These are phyloP conservation scores for Sugiyamaella grinbergsii DNA, from an alignment of 1,139 yeast species.

Conservation along the genomic window DNA sequence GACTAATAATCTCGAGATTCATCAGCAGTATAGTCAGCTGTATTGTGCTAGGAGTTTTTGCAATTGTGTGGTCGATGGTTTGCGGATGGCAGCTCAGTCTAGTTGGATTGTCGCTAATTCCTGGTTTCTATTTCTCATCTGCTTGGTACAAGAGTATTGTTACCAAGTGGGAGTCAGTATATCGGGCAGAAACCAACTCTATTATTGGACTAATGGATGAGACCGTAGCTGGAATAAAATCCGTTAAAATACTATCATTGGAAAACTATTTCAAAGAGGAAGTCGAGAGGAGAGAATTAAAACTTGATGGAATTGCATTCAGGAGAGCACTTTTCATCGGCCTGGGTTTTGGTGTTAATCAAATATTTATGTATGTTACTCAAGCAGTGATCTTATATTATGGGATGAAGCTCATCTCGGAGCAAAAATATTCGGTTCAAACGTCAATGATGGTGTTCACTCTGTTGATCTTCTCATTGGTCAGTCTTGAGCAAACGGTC, in stretches of 20 bases:
- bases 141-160: constrained; percentile 54
- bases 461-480: constrained; percentile 69
- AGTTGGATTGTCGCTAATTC: constrained; percentile 75
- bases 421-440: constrained; percentile 54
- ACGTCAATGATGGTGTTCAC: constrained; percentile 70
- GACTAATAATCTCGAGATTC: constrained; percentile 64
- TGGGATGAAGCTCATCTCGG: constrained; percentile 70
- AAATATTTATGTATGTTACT: constrained; percentile 57
- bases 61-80: constrained; percentile 73
- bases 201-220: constrained; percentile 60
- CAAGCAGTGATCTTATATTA: constrained; percentile 73
- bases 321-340: constrained; percentile 47
- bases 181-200: constrained; percentile 58
- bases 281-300: constrained; percentile 42
- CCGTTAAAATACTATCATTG: constrained; percentile 61
- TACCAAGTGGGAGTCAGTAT: constrained; percentile 57
- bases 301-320: constrained; percentile 27
- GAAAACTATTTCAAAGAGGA: constrained; percentile 50
- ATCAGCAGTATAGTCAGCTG: constrained; percentile 58
- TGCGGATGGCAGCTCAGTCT: constrained; percentile 87
- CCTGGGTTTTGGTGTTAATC: constrained; percentile 61
- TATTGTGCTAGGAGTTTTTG: constrained; percentile 55
- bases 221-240: constrained; percentile 58
- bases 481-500: constrained; percentile 61
- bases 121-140: constrained; percentile 57